These are phyloP conservation scores for Pilasporangium apinafurcum DNA, from an alignment of 352 stramenopile species.

Conservation along the genomic window DNA sequence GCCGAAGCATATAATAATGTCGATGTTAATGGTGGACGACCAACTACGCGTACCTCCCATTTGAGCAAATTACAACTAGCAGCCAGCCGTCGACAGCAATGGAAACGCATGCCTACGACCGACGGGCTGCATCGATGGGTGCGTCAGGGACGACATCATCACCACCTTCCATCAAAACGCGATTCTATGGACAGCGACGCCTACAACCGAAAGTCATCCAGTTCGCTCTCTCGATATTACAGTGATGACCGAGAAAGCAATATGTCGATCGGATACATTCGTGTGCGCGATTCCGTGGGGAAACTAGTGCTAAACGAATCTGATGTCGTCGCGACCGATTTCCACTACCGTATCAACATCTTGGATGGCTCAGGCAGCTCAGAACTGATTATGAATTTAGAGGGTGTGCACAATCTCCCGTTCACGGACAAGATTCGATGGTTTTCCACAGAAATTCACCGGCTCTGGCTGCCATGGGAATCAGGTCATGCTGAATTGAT, in stretches of 20 bases:
- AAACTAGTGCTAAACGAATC: conserved; percentile 76
- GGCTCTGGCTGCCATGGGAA: conserved; percentile 78
- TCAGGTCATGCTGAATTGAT: conserved; percentile 71
- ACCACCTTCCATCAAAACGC: conserved; percentile 10
- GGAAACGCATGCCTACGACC: conserved; percentile 70
- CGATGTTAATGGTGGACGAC: not conserved
- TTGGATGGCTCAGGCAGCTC: conserved; percentile 57
- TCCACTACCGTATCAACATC: conserved; percentile 82
- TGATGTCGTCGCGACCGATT: conserved; percentile 68
- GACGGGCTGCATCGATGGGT: conserved; percentile 75
- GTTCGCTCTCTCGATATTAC: conserved; percentile 28
- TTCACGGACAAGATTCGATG: conserved; percentile 75
- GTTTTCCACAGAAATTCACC: conserved; percentile 82
- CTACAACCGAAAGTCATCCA: conserved; percentile 23
- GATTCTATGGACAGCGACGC: conserved; percentile 55
- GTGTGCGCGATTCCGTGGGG: conserved; percentile 65
- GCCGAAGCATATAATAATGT: conserved; percentile 26
- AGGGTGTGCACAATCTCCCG: conserved; percentile 69
- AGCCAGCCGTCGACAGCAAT: conserved; percentile 60
- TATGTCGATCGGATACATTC: conserved; percentile 69
- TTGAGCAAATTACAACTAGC: conserved; percentile 76
- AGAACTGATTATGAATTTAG: conserved; percentile 81
- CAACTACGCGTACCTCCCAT: too few species aligned
- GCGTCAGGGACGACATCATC: conserved; percentile 14
- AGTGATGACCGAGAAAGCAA: conserved; percentile 55